Evolutionary conservation across 768 basidiomycete species (phyloP), one percentile per base, ranked within the genome.

Genomic region (Collybiopsis luxurians): DNA sequence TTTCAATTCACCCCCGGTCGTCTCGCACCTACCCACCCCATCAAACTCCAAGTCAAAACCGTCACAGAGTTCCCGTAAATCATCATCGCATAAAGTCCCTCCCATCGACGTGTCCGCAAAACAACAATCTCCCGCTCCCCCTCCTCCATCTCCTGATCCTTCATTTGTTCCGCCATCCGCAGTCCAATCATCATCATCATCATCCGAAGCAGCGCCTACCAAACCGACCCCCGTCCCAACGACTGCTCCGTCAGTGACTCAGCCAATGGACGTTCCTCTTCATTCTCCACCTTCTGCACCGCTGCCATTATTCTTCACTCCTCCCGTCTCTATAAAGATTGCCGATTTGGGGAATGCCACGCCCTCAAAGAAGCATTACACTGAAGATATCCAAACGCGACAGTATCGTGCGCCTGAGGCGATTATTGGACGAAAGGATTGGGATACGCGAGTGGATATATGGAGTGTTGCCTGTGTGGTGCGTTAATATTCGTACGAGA

Each of bases 321-420:
- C 77, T 17, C 81, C 82, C 2, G 85, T 97, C 62, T 86, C 82
- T 19, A 82, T 97, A 67, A 96, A 97, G 79, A 95, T 97, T 60
- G 94, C 94, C 28, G 94, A 97, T 74, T 75, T 97, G 43, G 94
- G 94, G 24, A 97, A 97, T 68, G 95, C 94, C 24, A 95, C 94
- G 34, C 94, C 92, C 15, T 87, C 90, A n/a, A 87, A 76, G 62
- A 85, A 86, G 64, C 93, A 96, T 68, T 97, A 84, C 68, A 96
- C 94, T 9, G 94, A 95, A 66, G 94, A 95, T 67, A 96, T 95
- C 61, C 95, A 96, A 73, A 97, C 94, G n/a, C 83, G 94, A 42
- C 94, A 96, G 67, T 97, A 97, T 69, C 88, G 94, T 59, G 83
- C 90, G 26, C 94, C 94, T n/a, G 94, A 97, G 70, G 94, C 92